phyloP scores from a whole-genome alignment of 164 flowering plant genomes.

The Aristolochia californica region DNA sequence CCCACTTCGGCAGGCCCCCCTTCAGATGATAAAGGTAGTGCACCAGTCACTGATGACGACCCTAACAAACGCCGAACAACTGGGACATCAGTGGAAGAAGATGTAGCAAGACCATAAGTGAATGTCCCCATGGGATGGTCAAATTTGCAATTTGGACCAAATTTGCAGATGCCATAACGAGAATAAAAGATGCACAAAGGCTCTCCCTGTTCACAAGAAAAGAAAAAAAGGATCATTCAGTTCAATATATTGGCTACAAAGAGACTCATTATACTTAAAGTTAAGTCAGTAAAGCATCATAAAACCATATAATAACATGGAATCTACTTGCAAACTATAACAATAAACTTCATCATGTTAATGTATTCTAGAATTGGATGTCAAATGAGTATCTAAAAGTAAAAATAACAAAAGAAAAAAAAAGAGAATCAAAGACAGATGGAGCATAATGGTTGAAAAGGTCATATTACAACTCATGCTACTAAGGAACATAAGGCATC shows the following conservation, averaged over 20 bases:
- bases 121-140: constrained; percentile 86
- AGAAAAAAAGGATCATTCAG: constrained; percentile 6
- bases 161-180: constrained; percentile 94
- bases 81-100: constrained; percentile 52
- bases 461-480: no score
- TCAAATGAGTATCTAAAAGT: no score
- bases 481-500: no score
- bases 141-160: constrained; percentile 98
- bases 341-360: no score
- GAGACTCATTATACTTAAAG: no score
- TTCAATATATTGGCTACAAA: not conserved
- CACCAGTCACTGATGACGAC: constrained; percentile 51
- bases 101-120: constrained; percentile 40
- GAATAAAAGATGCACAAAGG: constrained; percentile 88
- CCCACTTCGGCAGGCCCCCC: constrained; percentile 60
- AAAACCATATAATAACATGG: no score
- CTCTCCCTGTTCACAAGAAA: constrained; percentile 57
- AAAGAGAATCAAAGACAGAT: no score
- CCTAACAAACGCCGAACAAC: constrained; percentile 48
- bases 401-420: no score
- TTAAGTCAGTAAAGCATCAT: no score
- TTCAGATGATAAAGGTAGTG: constrained; percentile 47
- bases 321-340: no score
- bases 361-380: no score
- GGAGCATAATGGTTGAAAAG: no score